These are phyloP conservation scores for Scutellaria baicalensis DNA, from an alignment of 257 asterid genomes.

Conservation along the genomic window DNA sequence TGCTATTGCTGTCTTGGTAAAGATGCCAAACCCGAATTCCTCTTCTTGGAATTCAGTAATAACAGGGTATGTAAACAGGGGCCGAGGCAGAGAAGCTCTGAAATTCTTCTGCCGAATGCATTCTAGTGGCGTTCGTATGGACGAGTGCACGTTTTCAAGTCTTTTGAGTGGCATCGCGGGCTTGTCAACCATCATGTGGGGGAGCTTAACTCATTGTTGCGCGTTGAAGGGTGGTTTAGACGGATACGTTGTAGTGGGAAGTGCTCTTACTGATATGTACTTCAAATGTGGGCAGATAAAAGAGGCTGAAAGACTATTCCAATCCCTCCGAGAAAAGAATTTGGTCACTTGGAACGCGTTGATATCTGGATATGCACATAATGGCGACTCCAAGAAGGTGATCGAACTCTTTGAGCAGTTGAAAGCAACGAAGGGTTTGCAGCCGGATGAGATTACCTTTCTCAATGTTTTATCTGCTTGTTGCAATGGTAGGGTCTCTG, in stretches of 20 bases:
- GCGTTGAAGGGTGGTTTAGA: constrained; percentile 50
- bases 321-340: constrained; percentile 46
- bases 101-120: constrained; percentile 57
- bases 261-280: constrained; percentile 76
- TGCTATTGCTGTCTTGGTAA: constrained; percentile 38
- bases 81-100: constrained; percentile 44
- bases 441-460: constrained; percentile 66
- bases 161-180: constrained; percentile 62
- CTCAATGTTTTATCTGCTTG: constrained; percentile 63
- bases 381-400: constrained; percentile 41
- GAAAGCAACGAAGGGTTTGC: constrained; percentile 18
- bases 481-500: constrained; percentile 39
- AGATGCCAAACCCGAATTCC: constrained; percentile 57
- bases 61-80: constrained; percentile 61
- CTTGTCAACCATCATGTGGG: constrained; percentile 45
- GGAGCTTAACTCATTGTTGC: constrained; percentile 48
- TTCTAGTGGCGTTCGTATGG: constrained; percentile 30
- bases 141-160: constrained; percentile 74
- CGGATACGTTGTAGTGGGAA: constrained; percentile 54
- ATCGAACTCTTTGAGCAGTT: constrained; percentile 45
- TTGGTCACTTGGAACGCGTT: constrained; percentile 72
- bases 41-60: constrained; percentile 87
- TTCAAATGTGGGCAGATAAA: constrained; percentile 61
- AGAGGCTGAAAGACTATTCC: constrained; percentile 40
- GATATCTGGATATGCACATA: constrained; percentile 68